phyloP scores from a whole-genome alignment of 352 stramenopile species.

The Peronospora destructor region DNA sequence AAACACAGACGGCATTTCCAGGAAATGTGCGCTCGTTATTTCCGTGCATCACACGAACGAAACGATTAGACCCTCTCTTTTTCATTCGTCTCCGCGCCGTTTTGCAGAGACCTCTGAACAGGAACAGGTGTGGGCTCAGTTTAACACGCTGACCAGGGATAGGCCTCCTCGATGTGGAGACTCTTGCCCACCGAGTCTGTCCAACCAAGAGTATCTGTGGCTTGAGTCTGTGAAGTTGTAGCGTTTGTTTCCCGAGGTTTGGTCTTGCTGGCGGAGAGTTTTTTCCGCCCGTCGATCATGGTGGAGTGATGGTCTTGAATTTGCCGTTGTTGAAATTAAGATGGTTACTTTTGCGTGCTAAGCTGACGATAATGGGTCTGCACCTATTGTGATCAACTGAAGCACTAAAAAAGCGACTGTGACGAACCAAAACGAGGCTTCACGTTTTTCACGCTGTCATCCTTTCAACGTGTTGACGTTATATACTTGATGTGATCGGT shows the following conservation, averaged over 20 bases:
- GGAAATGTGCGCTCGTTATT: too few species aligned
- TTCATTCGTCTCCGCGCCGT: too few species aligned
- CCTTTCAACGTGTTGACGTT: constrained; percentile 23
- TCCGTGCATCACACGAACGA: too few species aligned
- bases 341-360: background rate
- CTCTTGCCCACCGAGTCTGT: constrained; percentile 95
- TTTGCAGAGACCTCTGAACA: too few species aligned
- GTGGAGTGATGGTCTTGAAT: constrained; percentile 14
- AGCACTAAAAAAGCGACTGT: constrained; percentile 8
- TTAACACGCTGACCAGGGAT: too few species aligned
- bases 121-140: too few species aligned
- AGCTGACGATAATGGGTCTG: background rate
- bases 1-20: too few species aligned
- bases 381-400: background rate
- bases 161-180: too few species aligned
- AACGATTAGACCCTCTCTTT: too few species aligned
- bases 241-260: constrained; percentile 84
- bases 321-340: constrained; percentile 9
- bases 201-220: constrained; percentile 96
- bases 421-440: background rate
- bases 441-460: constrained; percentile 24
- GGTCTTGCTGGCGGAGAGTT: constrained; percentile 71
- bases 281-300: constrained; percentile 74
- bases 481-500: constrained; percentile 15
- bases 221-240: constrained; percentile 93